These are phyloP conservation scores for Prototheca wickerhamii DNA, from an alignment of 163 green algal genomes.

Conservation along the genomic window DNA sequence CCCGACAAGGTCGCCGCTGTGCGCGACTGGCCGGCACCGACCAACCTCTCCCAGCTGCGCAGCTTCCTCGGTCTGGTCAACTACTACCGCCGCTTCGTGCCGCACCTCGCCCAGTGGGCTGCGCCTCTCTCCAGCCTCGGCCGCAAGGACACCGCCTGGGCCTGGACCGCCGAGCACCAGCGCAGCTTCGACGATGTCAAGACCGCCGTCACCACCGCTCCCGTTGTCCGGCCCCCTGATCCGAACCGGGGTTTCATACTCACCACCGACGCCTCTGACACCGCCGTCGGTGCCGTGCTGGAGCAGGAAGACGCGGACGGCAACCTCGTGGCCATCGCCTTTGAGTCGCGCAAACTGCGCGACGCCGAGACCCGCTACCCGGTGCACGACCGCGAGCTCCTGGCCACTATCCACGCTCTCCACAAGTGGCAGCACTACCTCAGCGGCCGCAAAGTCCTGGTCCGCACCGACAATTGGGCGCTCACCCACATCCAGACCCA, in stretches of 20 bases:
- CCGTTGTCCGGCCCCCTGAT: constrained; percentile 11
- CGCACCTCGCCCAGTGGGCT: constrained; percentile 21
- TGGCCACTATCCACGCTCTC: constrained; percentile 23
- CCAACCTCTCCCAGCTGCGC: constrained; percentile 6
- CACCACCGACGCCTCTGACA: constrained; percentile 31
- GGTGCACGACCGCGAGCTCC: constrained; percentile 31
- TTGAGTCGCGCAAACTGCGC: constrained; percentile 16
- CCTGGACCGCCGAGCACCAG: constrained; percentile 19
- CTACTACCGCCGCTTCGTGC: constrained; percentile 42
- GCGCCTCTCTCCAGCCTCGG: constrained; percentile 27
- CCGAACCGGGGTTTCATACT: constrained; percentile 1
- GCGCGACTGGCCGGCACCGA: constrained; percentile 16
- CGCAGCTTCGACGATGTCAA: constrained; percentile 29
- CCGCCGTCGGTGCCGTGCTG: constrained; percentile 27
- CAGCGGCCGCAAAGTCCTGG: constrained; percentile 7
- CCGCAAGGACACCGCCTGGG: constrained; percentile 8
- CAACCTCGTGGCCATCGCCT: constrained; percentile 23
- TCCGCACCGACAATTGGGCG: constrained; percentile 36
- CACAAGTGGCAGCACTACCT: constrained; percentile 28
- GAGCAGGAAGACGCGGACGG: constrained; percentile 18
- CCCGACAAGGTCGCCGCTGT: constrained; percentile 34
- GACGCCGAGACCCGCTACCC: constrained; percentile 34
- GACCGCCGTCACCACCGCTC: constrained; percentile 6
- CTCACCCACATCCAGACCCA: constrained; percentile 16
- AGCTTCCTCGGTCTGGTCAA: constrained; percentile 27